These are phyloP conservation scores for Stipa capillata DNA, from an alignment of 176 grass and related monocot genomes.

Conservation along the genomic window DNA sequence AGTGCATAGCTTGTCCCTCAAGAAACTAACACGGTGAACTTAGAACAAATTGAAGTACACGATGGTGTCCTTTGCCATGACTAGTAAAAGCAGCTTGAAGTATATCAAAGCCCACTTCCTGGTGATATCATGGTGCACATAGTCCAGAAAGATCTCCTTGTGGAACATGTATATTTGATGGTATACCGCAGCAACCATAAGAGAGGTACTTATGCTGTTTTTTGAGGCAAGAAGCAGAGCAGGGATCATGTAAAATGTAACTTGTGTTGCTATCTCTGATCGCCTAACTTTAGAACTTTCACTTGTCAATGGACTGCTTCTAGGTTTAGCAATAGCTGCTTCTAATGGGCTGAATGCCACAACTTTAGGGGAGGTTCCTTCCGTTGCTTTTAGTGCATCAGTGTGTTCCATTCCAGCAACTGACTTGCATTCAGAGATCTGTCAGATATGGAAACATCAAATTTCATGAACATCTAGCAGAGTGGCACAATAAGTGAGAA, in stretches of 20 bases:
- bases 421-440: constrained; percentile 29
- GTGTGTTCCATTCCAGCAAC: constrained; percentile 13
- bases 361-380: constrained; percentile 38
- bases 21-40: neutral
- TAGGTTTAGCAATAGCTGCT: constrained; percentile 34
- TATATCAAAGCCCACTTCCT: constrained; percentile 88
- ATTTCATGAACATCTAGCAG: neutral
- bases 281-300: constrained; percentile 73
- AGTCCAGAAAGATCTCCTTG: constrained; percentile 97
- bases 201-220: constrained; percentile 47
- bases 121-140: constrained; percentile 80
- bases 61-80: constrained; percentile 83
- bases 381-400: constrained; percentile 13
- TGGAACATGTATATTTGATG: constrained; percentile 87
- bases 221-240: constrained; percentile 56
- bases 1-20: neutral
- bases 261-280: constrained; percentile 45
- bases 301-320: constrained; percentile 50
- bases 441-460: constrained; percentile 16
- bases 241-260: constrained; percentile 71
- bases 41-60: constrained; percentile 60
- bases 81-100: constrained; percentile 67
- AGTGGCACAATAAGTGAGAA: constrained; percentile 9
- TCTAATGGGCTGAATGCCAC: constrained; percentile 72
- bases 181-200: constrained; percentile 51